A percentile compares a stretch with the other conserved stretches of the same genome.
phyloP scores from a whole-genome alignment of 257 asterid genomes.

The Scutellaria baicalensis region DNA sequence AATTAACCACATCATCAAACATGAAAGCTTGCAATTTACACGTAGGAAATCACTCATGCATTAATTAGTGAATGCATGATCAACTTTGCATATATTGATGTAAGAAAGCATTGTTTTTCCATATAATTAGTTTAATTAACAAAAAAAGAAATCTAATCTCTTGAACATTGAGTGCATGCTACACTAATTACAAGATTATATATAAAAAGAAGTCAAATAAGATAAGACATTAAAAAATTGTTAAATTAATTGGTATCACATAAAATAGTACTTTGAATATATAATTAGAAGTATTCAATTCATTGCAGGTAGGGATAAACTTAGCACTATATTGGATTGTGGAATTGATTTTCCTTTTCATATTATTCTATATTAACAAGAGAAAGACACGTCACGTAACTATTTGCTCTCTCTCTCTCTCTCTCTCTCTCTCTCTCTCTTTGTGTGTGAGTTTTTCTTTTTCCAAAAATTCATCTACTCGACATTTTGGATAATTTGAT shows the following conservation, averaged over 20 bases:
- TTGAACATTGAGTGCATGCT: neutral
- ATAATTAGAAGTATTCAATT: no score
- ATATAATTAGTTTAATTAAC: neutral
- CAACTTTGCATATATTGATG: neutral
- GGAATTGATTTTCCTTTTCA: slow-evolving; percentile 33
- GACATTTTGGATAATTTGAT: slow-evolving; percentile 8
- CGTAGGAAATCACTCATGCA: slow-evolving; percentile 27
- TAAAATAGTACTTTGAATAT: no score
- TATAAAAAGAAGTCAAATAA: neutral
- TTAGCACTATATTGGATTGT: slow-evolving; percentile 10
- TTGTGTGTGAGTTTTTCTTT: slow-evolving; percentile 3
- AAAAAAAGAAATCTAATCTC: neutral
- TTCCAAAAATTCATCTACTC: slow-evolving; percentile 11
- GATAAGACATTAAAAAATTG: slow-evolving; percentile 19
- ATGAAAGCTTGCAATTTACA: neutral
- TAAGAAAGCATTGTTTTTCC: neutral
- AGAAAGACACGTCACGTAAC: slow-evolving; percentile 34
- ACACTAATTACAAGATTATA: neutral
- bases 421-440: no score
- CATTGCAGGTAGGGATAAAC: no score
- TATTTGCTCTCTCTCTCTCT: neutral
- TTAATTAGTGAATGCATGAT: slow-evolving; percentile 11
- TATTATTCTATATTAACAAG: slow-evolving; percentile 9
- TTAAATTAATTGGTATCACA: neutral
- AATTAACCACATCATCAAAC: no score